A percentile compares a stretch with the other conserved stretches of the same genome.
phyloP scores from a whole-genome alignment of 139 green algal species.

The Chlamydomonas sphaeroides region DNA sequence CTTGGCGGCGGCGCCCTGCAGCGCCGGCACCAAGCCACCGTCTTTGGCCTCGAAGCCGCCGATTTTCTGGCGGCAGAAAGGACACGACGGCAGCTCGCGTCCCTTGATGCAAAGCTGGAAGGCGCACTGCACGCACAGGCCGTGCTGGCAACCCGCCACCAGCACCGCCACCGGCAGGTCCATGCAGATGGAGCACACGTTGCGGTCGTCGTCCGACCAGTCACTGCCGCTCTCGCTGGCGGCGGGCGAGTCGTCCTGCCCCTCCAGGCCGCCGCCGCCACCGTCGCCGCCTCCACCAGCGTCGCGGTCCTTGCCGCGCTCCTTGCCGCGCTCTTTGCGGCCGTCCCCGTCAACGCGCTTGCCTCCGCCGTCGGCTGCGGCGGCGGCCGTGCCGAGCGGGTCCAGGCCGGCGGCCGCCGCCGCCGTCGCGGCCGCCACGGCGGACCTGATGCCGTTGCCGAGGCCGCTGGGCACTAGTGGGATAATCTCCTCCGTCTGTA shows the following conservation, averaged over 20 bases:
- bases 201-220: conserved; percentile 46
- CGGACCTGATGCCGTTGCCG: background rate
- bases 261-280: conserved; percentile 15
- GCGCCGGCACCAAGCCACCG: background rate
- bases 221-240: conserved; percentile 29
- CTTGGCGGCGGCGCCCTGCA: too few relatives aligned
- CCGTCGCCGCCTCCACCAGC: background rate
- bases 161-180: conserved; percentile 49
- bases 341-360: conserved; percentile 1
- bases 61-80: conserved; percentile 64
- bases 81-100: conserved; percentile 55
- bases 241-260: conserved; percentile 16
- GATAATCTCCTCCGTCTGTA: conserved; percentile 15
- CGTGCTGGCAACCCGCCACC: conserved; percentile 57
- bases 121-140: conserved; percentile 63
- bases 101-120: conserved; percentile 67
- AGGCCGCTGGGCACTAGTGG: background rate
- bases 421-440: background rate
- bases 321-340: background rate
- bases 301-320: conserved; percentile 24
- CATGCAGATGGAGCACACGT: conserved; percentile 65
- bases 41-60: conserved; percentile 45
- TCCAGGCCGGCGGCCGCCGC: background rate
- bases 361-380: background rate
- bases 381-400: background rate